These are phyloP conservation scores for Bipolaris bicolor DNA, from an alignment of 2,329 filamentous ascomycete species.

Conservation along the genomic window DNA sequence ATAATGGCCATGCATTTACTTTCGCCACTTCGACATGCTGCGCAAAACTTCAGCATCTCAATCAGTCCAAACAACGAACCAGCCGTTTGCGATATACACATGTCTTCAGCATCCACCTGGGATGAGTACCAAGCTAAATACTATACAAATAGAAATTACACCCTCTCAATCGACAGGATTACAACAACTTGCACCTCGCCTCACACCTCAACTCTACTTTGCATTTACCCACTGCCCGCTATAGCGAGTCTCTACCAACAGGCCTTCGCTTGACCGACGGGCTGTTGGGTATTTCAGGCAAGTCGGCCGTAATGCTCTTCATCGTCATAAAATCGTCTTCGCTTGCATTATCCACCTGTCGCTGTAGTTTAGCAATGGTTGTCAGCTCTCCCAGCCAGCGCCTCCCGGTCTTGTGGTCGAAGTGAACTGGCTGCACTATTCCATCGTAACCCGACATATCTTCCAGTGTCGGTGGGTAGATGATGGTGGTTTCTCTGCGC, in stretches of 20 bases:
- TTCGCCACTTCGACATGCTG: background rate
- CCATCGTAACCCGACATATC: constrained; percentile 37
- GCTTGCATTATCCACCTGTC: constrained; percentile 12
- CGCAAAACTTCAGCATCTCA: background rate
- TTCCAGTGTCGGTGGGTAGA: constrained; percentile 54
- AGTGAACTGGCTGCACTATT: constrained; percentile 38
- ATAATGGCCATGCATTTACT: background rate
- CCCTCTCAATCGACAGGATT: background rate
- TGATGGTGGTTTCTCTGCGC: constrained; percentile 53
- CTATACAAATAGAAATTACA: constrained; percentile 4
- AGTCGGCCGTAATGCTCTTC: constrained; percentile 16
- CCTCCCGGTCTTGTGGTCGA: constrained; percentile 37
- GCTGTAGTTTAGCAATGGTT: constrained; percentile 27
- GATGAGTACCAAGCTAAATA: background rate
- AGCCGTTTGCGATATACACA: background rate
- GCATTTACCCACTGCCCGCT: background rate
- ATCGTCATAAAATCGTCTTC: constrained; percentile 15
- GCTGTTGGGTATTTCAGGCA: constrained; percentile 18
- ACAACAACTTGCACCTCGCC: background rate
- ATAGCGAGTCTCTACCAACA: constrained; percentile 11
- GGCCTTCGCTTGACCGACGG: constrained; percentile 23
- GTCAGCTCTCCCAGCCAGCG: constrained; percentile 33
- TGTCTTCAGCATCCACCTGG: background rate
- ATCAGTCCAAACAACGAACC: background rate
- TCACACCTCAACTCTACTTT: background rate